phyloP scores from a whole-genome alignment of 2,329 filamentous ascomycete genomes.

The Corynespora cassiicola region DNA sequence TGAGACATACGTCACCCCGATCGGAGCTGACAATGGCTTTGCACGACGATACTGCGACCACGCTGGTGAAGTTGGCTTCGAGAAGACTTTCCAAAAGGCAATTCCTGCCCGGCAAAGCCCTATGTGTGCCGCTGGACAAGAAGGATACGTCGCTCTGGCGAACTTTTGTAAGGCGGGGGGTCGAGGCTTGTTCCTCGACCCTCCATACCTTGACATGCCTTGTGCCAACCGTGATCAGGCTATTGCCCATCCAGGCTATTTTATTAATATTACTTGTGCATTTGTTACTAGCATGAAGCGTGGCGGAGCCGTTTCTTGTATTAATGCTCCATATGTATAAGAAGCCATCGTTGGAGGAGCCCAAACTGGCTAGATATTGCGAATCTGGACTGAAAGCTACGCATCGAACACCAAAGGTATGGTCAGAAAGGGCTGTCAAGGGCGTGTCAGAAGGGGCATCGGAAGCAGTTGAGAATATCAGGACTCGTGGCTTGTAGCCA shows the following conservation, averaged over 20 bases:
- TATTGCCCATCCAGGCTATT: slow-evolving; percentile 90
- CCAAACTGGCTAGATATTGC: slow-evolving; percentile 85
- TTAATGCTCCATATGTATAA: slow-evolving; percentile 91
- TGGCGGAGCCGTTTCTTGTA: slow-evolving; percentile 78
- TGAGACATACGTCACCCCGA: slow-evolving; percentile 84
- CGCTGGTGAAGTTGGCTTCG: slow-evolving; percentile 84
- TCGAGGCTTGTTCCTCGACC: slow-evolving; percentile 69
- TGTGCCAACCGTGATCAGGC: slow-evolving; percentile 83
- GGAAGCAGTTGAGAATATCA: slow-evolving; percentile 82
- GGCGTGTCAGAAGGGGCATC: slow-evolving; percentile 82
- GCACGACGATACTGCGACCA: slow-evolving; percentile 72
- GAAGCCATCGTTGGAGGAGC: slow-evolving; percentile 89
- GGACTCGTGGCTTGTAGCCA: slow-evolving; percentile 87
- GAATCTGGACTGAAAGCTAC: slow-evolving; percentile 91
- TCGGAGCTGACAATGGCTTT: slow-evolving; percentile 87
- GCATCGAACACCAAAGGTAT: slow-evolving; percentile 85
- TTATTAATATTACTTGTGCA: slow-evolving; percentile 86
- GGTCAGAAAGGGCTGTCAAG: slow-evolving; percentile 84
- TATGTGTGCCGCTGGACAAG: slow-evolving; percentile 54
- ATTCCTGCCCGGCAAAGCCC: slow-evolving; percentile 84
- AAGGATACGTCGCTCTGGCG: slow-evolving; percentile 48
- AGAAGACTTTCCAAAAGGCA: slow-evolving; percentile 81
- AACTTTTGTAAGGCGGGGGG: slow-evolving; percentile 58
- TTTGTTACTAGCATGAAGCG: slow-evolving; percentile 84
- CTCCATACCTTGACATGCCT: slow-evolving; percentile 95